Evolutionary conservation across 257 asterid species (phyloP), one percentile per base, ranked within the genome.

Genomic region (Oldenlandia corymbosa): DNA sequence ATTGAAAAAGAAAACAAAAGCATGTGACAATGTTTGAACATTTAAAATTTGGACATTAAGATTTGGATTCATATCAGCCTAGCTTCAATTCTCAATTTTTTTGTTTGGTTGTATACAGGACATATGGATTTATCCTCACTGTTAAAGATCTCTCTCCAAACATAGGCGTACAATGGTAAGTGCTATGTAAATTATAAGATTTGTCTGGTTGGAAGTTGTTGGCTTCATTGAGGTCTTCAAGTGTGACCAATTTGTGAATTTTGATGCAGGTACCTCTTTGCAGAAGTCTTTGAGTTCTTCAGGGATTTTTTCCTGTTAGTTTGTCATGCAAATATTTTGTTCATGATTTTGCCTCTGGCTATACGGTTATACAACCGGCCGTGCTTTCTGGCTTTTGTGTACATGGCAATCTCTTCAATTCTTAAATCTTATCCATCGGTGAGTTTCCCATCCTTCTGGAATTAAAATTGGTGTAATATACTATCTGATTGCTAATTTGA

Each of bases 341-440:
- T 93, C 86, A 80, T 93, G 99, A 73, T 90, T 70, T 71, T 87
- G 78, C 99, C 99, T 37, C 79, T 93, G 67, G 96, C 97, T 41
- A 84, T 90, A 75, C 84, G 97, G 71, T 80, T 93, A 68, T 77
- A 83, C 32, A 93, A 93, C 69, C 81, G 99, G 65, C 99, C 99
- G 47, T 82, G 95, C 74, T 92, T 92, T 77, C 67, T 93, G 84
- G 99, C 86, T 70, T 90, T 90, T 67, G 86, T 85, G 55, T 87
- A 93, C 83, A 65, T 93, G 83, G 85, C 94, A 65, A 81, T 93
- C 79, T 85, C 90, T 34, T 78, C 99, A 49, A 79, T 93, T 83
- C 94, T 93, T 51, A 93, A 93, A 70, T 90, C 99, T 55, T 93
- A 93, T 79, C 97, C 99, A 81, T 93, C 99, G 41, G 99, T 89